These are phyloP conservation scores for Diphasiastrum complanatum DNA, from an alignment of 83 land plant species.

Conservation along the genomic window DNA sequence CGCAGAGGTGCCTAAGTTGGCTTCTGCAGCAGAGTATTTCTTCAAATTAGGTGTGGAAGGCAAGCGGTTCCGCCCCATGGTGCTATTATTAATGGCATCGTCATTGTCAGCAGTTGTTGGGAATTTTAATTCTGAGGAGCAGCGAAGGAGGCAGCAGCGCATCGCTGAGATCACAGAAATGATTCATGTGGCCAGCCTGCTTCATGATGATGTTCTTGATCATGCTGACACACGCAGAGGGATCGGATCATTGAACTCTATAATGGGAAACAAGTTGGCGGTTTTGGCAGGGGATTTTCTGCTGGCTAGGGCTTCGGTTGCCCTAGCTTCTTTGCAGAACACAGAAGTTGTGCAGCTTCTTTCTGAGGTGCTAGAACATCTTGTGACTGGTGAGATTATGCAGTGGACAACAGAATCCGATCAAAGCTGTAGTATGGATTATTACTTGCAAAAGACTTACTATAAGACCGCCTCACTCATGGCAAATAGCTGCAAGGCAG, in stretches of 20 bases:
- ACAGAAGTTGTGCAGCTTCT: conserved; percentile 83
- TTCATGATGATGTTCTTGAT: conserved; percentile 97
- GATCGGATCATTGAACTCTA: conserved; percentile 75
- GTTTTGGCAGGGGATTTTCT: conserved; percentile 93
- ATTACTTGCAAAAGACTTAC: conserved; percentile 90
- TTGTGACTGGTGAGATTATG: conserved; percentile 93
- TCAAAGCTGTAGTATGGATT: conserved; percentile 86
- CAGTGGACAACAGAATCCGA: conserved; percentile 70
- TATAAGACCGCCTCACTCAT: conserved; percentile 95
- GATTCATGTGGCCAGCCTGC: conserved; percentile 98
- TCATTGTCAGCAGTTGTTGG: conserved; percentile 42
- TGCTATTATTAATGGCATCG: conserved; percentile 86
- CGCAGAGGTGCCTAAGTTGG: conserved; percentile 87
- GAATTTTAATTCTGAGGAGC: conserved; percentile 29
- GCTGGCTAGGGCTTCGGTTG: conserved; percentile 81
- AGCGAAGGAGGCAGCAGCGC: conserved; percentile 65
- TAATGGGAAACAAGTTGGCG: conserved; percentile 94
- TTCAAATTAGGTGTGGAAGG: conserved; percentile 91
- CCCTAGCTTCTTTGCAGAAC: conserved; percentile 73
- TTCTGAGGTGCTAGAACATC: conserved; percentile 73
- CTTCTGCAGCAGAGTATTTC: conserved; percentile 90
- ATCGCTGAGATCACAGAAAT: conserved; percentile 96
- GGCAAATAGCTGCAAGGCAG: conserved; percentile 95
- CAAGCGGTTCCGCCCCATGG: conserved; percentile 92
- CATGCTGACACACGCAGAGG: conserved; percentile 90